phyloP scores from a whole-genome alignment of 2,329 filamentous ascomycete species.

The Neonectria faginata region DNA sequence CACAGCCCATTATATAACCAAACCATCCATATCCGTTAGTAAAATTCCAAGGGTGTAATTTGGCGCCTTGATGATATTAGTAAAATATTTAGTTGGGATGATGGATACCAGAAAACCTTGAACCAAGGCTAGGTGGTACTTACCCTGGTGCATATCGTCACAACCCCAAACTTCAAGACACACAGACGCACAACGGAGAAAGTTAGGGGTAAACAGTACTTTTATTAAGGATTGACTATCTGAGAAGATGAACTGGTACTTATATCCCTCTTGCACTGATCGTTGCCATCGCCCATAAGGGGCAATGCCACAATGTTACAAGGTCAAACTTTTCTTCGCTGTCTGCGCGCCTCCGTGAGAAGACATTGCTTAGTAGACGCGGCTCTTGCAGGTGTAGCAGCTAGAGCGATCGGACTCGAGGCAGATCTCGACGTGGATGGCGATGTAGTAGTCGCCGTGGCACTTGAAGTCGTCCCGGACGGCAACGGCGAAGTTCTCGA shows the following conservation, averaged over 20 bases:
- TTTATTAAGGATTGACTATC: slow-evolving; percentile 28
- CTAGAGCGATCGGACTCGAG: slow-evolving; percentile 24
- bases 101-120: too few relatives aligned
- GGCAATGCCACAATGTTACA: background rate
- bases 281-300: background rate
- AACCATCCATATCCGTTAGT: too few relatives aligned
- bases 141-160: background rate
- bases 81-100: too few relatives aligned
- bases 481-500: slow-evolving; percentile 34
- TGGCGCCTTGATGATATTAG: too few relatives aligned
- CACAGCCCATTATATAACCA: too few relatives aligned
- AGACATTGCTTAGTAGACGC: slow-evolving; percentile 4
- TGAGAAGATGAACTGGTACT: slow-evolving; percentile 19
- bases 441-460: slow-evolving; percentile 40
- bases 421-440: slow-evolving; percentile 43
- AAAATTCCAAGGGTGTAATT: too few relatives aligned
- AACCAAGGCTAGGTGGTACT: too few relatives aligned
- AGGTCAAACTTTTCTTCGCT: background rate
- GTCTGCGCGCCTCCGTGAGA: background rate
- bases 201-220: slow-evolving; percentile 13
- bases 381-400: slow-evolving; percentile 26
- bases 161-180: background rate
- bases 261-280: slow-evolving; percentile 6
- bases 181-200: background rate
- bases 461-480: slow-evolving; percentile 42